A percentile compares a stretch with the other conserved stretches of the same genome.
Evolutionary conservation across 192 early-diverging fungal genomes (phyloP).

Genomic region (Gaertneriomyces sp.): DNA sequence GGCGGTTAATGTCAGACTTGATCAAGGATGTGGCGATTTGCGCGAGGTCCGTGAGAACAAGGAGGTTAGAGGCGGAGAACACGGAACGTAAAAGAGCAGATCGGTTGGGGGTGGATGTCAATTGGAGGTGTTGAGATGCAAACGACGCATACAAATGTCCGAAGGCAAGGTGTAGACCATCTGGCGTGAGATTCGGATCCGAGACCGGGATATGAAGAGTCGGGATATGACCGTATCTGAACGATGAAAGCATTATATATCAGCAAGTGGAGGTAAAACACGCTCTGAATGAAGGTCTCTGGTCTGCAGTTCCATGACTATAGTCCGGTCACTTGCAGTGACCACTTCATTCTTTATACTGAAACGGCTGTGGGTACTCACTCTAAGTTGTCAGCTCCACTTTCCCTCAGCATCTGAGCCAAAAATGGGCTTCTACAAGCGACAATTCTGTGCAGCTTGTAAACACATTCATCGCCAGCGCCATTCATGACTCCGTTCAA

Average conservation of each 20-base stretch:
- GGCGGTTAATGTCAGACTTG: conserved; percentile 41
- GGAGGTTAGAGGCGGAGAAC: conserved; percentile 44
- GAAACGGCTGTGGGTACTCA: conserved; percentile 5
- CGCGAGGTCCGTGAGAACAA: conserved; percentile 47
- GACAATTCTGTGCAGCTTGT: conserved; percentile 53
- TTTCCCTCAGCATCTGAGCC: conserved; percentile 35
- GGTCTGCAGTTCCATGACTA: no score
- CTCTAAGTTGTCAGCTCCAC: conserved; percentile 26
- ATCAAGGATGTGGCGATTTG: conserved; percentile 39
- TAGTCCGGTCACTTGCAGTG: not conserved
- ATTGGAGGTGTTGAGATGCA: not conserved
- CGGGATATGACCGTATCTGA: conserved; percentile 2
- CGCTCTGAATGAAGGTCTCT: not conserved
- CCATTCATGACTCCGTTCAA: conserved; percentile 13
- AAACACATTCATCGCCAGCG: conserved; percentile 31
- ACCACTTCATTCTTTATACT: not conserved
- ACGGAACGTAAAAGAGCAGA: conserved; percentile 43
- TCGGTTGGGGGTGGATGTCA: conserved; percentile 21
- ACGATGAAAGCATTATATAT: conserved; percentile 2
- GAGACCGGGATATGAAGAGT: conserved; percentile 35
- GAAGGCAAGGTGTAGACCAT: conserved; percentile 51
- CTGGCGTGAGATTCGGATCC: conserved; percentile 51
- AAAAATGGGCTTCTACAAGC: conserved; percentile 45
- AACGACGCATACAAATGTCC: conserved; percentile 53
- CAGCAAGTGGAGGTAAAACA: not conserved